Evolutionary conservation across 129 eudicot species (phyloP).

Genomic region (Pittosporum tobira): DNA sequence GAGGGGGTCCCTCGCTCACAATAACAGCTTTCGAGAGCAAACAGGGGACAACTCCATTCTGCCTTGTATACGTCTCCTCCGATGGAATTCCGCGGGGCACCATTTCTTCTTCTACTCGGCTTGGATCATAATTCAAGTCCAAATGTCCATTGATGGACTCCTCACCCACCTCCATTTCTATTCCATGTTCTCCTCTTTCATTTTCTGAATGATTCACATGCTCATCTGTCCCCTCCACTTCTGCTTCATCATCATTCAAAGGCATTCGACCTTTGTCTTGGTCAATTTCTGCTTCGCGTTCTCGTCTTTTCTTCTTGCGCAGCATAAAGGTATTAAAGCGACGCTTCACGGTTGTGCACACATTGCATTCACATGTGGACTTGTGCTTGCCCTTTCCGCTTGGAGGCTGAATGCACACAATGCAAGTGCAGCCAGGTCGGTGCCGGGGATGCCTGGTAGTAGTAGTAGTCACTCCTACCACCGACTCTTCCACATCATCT

Average conservation of each 20-base stretch:
- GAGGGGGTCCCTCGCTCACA: slow-evolving; percentile 13
- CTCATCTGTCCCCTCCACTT: slow-evolving; percentile 14
- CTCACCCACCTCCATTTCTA: too few species aligned
- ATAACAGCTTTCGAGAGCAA: slow-evolving; percentile 21
- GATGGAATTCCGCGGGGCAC: slow-evolving; percentile 26
- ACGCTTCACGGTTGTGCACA: slow-evolving; percentile 69
- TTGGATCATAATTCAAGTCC: slow-evolving; percentile 71
- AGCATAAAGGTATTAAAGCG: slow-evolving; percentile 82
- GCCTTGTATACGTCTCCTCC: slow-evolving; percentile 27
- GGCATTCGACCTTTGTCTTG: slow-evolving; percentile 22
- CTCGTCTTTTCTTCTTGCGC: slow-evolving; percentile 56
- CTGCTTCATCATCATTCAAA: slow-evolving; percentile 9
- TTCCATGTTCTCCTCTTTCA: slow-evolving; percentile 12
- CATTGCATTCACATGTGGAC: slow-evolving; percentile 66
- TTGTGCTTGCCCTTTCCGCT: slow-evolving; percentile 88
- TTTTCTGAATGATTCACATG: too few species aligned
- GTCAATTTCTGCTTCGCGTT: slow-evolving; percentile 44
- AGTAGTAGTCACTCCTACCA: too few species aligned
- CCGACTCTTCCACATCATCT: slow-evolving; percentile 44
- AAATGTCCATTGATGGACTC: slow-evolving; percentile 41
- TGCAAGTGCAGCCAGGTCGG: slow-evolving; percentile 87
- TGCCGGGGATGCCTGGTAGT: slow-evolving; percentile 92
- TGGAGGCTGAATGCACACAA: slow-evolving; percentile 93
- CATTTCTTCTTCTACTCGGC: slow-evolving; percentile 55
- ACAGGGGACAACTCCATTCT: slow-evolving; percentile 28